Base-by-base conservation (phyloP, 495 filamentous ascomycete species). In the Daldinia bambusicola region DNA sequence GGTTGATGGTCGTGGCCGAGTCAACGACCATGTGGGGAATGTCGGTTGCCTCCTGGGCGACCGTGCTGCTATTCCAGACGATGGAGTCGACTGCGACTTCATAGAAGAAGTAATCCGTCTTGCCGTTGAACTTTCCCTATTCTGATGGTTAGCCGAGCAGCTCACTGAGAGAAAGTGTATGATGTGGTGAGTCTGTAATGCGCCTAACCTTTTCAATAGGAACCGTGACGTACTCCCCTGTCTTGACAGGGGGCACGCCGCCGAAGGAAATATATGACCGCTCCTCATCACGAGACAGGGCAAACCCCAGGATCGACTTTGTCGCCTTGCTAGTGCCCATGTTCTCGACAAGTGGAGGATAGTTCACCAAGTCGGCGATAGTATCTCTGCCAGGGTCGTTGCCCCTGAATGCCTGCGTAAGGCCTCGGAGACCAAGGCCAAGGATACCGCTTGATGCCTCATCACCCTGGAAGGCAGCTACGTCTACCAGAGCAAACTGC, bases 401-500 rank as follows among this genome's bases (percentile, higher is more conserved):
- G 34, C 76, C 70, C 10, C 40, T 67, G 58, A 74, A 78, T 9
- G 76, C 62, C 10, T 67, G 69, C 13, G 76, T 76, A 36, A 76
- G 70, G 6, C 67, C 74, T n/a, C 84, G 85, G 62, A 88, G 86
- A 0, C 82, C 85, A n/a, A 90, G 78, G 8, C 88, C 87, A 0
- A 89, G 74, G 13, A 90, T 72, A 6, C 88, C 88, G 62, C 78
- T 80, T 5, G 79, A 80, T 0, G 70, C 66, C 1, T 71, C 81
- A 65, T 89, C 84, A 7, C 86, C 86, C 52, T 79, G 77, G 72
- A 83, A 84, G 5, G 76, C 75, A 8, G 82, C 83, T 6, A 62
- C 52, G 32, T 85, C 78, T 2, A 84, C 84, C 22, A 89, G 76
- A 4, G 81, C 87, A 58, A 89, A 77, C 22, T 84, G 82, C 72